Conservation (phyloP, 306 rosid genomes). For the Malus sieversii region DNA sequence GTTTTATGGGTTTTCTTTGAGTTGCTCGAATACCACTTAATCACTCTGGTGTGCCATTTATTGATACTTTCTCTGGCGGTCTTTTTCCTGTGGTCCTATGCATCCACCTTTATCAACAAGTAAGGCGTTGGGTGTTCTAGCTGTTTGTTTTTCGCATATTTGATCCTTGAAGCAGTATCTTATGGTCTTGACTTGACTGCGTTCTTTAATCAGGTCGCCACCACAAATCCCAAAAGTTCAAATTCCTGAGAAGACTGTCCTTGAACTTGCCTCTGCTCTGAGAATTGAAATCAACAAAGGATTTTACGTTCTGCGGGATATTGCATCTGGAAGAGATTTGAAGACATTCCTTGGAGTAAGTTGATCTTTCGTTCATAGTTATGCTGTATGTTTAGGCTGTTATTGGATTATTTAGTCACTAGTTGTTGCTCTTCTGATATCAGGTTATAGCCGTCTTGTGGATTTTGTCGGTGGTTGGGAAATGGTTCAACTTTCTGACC, state of each 20-base stretch:
- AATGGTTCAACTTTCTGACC: conserved; percentile 68
- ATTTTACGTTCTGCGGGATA: conserved; percentile 38
- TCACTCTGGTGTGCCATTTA: conserved; percentile 64
- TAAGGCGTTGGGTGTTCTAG: conserved; percentile 21
- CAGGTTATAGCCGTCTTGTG: conserved; percentile 62
- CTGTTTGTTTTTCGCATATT: not conserved
- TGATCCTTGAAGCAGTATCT: conserved; percentile 13
- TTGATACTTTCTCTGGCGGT: conserved; percentile 41
- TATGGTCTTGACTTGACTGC: conserved; percentile 1
- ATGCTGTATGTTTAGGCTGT: not conserved
- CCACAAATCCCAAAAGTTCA: conserved; percentile 50
- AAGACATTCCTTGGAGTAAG: conserved; percentile 63
- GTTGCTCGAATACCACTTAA: conserved; percentile 58
- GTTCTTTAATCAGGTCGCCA: conserved; percentile 45
- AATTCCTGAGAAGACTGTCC: conserved; percentile 43
- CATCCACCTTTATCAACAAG: conserved; percentile 67
- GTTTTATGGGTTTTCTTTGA: conserved; percentile 75
- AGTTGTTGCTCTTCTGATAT: not conserved
- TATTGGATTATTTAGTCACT: not conserved
- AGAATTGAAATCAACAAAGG: conserved; percentile 48
- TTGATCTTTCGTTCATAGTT: conserved; percentile 13
- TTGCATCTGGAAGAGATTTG: conserved; percentile 67
- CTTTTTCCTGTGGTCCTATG: conserved; percentile 69
- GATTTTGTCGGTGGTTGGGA: conserved; percentile 58
- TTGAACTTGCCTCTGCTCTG: conserved; percentile 40